These are phyloP conservation scores for Vigna hirtella DNA, from an alignment of 306 rosid genomes.

Conservation along the genomic window DNA sequence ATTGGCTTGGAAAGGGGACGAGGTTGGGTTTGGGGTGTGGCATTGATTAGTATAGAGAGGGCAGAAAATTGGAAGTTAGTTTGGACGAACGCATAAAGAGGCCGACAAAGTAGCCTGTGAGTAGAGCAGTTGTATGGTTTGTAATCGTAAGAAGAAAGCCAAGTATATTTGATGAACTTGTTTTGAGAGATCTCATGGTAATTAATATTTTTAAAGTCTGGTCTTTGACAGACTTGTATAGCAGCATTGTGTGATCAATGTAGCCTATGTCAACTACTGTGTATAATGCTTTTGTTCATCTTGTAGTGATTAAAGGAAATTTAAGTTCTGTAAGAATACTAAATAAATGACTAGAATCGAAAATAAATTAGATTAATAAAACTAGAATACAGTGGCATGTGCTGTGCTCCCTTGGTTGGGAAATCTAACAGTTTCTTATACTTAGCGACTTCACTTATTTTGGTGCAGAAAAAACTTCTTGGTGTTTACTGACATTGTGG, in stretches of 20 bases:
- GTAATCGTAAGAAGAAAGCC: background rate
- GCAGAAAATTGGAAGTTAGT: background rate
- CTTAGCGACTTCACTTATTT: background rate
- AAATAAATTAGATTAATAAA: background rate
- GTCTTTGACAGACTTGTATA: too few relatives aligned
- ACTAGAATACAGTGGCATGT: background rate
- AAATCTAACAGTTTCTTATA: background rate
- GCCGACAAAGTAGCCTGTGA: background rate
- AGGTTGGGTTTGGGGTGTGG: too few relatives aligned
- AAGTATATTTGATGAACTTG: too few relatives aligned
- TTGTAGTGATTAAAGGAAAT: background rate
- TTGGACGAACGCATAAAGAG: background rate
- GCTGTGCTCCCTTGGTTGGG: constrained; percentile 6
- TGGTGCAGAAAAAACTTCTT: background rate
- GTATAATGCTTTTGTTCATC: background rate
- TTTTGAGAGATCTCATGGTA: background rate
- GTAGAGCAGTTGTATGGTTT: background rate
- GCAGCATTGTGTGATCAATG: background rate
- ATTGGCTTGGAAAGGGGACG: too few relatives aligned
- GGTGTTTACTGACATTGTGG: constrained; percentile 48
- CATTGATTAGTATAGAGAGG: background rate
- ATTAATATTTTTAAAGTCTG: too few relatives aligned
- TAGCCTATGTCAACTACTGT: background rate
- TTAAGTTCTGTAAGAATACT: background rate
- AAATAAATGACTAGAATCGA: background rate